Percentiles rank a stretch among this genome's conserved stretches.
These are phyloP conservation scores for Venturia asperata DNA, from an alignment of 2,329 filamentous ascomycete species.

Conservation along the genomic window DNA sequence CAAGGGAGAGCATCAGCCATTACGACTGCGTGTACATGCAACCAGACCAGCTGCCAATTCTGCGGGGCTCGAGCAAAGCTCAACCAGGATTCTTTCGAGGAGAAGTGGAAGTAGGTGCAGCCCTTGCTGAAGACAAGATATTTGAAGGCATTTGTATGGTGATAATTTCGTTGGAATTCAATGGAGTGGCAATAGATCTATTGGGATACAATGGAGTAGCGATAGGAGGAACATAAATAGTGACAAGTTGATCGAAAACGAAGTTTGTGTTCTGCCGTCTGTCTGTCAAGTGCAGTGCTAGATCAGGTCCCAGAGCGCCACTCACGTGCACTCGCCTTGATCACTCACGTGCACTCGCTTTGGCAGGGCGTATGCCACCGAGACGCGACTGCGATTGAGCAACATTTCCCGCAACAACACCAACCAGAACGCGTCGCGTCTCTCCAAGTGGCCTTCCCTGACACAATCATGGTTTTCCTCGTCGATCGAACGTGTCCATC, in stretches of 20 bases:
- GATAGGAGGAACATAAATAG: no score
- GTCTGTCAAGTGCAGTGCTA: background rate
- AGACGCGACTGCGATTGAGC: background rate
- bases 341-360: background rate
- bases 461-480: constrained; percentile 15
- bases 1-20: no score
- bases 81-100: background rate
- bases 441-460: background rate
- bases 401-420: background rate
- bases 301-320: background rate
- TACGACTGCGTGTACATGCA: background rate
- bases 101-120: background rate
- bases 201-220: no score
- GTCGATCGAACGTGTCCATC: background rate
- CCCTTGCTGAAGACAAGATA: no score
- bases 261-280: background rate
- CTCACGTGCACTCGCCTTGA: background rate
- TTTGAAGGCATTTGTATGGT: no score
- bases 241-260: no score
- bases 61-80: no score
- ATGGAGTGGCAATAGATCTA: no score
- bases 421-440: background rate
- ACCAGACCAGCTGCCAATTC: background rate
- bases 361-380: background rate
- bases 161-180: no score